phyloP scores from a whole-genome alignment of 2,329 filamentous ascomycete genomes.

The Helotiales sp. region DNA sequence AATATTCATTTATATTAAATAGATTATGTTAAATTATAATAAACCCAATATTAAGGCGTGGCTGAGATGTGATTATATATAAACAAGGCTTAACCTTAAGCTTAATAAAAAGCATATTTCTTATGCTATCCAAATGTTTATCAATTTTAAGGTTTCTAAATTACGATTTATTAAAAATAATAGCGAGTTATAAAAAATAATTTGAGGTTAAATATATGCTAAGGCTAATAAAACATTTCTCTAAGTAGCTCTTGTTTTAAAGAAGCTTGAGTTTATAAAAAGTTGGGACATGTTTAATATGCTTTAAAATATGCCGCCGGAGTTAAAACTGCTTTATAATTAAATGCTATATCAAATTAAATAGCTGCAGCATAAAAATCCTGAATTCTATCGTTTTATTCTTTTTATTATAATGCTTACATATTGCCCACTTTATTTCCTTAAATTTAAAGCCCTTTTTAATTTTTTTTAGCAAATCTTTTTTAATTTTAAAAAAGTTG shows the following conservation, averaged over 20 bases:
- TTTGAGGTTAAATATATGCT: no score
- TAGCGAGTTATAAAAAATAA: not conserved
- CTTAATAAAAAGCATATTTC: no score
- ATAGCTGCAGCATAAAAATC: no score
- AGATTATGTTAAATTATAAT: conserved; percentile 42
- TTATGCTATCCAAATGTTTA: no score
- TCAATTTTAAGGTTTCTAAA: not conserved
- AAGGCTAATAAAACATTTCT: no score
- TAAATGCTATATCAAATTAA: no score
- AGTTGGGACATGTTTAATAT: not conserved
- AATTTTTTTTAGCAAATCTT: no score
- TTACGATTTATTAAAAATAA: not conserved
- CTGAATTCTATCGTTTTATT: not conserved
- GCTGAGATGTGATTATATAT: not conserved
- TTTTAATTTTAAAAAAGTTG: no score
- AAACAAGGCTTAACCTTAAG: not conserved
- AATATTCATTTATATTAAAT: conserved; percentile 44
- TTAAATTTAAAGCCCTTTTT: no score
- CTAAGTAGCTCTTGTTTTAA: no score
- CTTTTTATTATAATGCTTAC: not conserved
- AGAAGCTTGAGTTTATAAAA: no score
- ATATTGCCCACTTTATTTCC: conserved; percentile 1
- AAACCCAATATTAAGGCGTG: not conserved
- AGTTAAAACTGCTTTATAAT: no score
- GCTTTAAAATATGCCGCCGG: not conserved